phyloP scores from a whole-genome alignment of 805 yeast genomes.

The Jamesozyma hellenica region DNA sequence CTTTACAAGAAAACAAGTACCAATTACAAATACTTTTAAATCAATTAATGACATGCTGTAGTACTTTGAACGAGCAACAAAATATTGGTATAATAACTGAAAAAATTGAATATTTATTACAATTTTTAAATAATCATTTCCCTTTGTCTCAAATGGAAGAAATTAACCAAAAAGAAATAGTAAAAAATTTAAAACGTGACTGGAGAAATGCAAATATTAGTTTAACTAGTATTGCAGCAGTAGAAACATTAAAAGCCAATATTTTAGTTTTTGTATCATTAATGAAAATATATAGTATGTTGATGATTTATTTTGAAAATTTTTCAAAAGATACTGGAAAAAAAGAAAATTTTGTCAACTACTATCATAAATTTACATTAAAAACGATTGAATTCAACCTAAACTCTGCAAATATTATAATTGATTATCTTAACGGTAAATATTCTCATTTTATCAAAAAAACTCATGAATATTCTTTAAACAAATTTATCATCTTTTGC shows the following conservation, averaged over 20 bases:
- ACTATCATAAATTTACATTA: slow-evolving; percentile 7
- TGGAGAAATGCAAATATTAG: slow-evolving; percentile 9
- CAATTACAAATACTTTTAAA: slow-evolving; percentile 8
- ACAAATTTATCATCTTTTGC: slow-evolving; percentile 9
- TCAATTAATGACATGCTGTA: slow-evolving; percentile 5
- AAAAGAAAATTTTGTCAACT: slow-evolving; percentile 3
- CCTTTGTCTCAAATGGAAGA: slow-evolving; percentile 5
- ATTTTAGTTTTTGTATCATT: slow-evolving; percentile 8
- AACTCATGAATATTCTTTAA: slow-evolving; percentile 5
- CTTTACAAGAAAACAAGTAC: slow-evolving; percentile 10
- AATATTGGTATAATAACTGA: slow-evolving; percentile 6
- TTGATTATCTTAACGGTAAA: slow-evolving; percentile 7
- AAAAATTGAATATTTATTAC: slow-evolving; percentile 5
- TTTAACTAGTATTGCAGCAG: slow-evolving; percentile 4
- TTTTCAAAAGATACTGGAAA: neutral
- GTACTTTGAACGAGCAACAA: slow-evolving; percentile 2
- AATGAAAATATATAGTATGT: slow-evolving; percentile 6
- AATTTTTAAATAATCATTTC: slow-evolving; percentile 8
- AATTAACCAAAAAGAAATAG: neutral
- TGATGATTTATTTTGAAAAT: slow-evolving; percentile 13
- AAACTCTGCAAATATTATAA: slow-evolving; percentile 2
- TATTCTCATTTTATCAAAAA: slow-evolving; percentile 1
- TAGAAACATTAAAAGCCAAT: slow-evolving; percentile 9
- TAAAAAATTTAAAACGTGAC: neutral
- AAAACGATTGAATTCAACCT: slow-evolving; percentile 5